Percentiles rank a stretch among this genome's conserved stretches.
These are phyloP conservation scores for Davidsoniella virescens DNA, from an alignment of 2,329 filamentous ascomycete genomes.

Conservation along the genomic window DNA sequence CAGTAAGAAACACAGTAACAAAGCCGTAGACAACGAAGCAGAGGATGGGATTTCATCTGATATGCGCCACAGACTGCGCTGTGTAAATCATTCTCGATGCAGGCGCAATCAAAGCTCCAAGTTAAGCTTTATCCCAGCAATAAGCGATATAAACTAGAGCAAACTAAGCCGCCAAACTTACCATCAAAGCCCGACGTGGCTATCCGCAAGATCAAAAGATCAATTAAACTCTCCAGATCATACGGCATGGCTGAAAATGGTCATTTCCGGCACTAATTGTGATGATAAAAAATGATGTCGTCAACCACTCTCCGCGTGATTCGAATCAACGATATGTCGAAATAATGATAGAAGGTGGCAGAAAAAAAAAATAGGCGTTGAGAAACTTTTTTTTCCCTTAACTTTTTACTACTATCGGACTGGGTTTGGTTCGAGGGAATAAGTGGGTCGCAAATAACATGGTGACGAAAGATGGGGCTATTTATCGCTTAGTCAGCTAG, in stretches of 20 bases:
- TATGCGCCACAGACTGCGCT: not conserved
- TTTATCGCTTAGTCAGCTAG: too few species aligned
- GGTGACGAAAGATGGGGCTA: too few species aligned
- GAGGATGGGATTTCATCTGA: not conserved
- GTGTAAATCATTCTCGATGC: not conserved
- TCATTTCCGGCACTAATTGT: not conserved
- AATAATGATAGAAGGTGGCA: not conserved
- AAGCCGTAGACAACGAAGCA: not conserved
- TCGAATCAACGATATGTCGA: conserved; percentile 6
- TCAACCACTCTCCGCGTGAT: not conserved
- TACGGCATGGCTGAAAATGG: conserved; percentile 9
- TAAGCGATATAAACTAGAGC: not conserved
- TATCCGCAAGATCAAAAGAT: conserved; percentile 13
- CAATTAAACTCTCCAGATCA: conserved; percentile 15
- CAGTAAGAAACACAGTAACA: not conserved
- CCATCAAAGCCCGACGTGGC: conserved; percentile 13
- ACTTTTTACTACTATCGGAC: too few species aligned
- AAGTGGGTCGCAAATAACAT: too few species aligned
- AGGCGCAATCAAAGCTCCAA: not conserved
- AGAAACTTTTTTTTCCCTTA: too few species aligned
- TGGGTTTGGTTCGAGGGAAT: too few species aligned
- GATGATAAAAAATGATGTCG: conserved; percentile 1
- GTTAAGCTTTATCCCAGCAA: not conserved
- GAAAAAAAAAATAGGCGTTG: not conserved
- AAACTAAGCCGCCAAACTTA: conserved; percentile 1